A percentile compares a stretch with the other conserved stretches of the same genome.
Evolutionary conservation across 2,329 filamentous ascomycete species (phyloP).

Genomic region (Canariomyces notabilis): DNA sequence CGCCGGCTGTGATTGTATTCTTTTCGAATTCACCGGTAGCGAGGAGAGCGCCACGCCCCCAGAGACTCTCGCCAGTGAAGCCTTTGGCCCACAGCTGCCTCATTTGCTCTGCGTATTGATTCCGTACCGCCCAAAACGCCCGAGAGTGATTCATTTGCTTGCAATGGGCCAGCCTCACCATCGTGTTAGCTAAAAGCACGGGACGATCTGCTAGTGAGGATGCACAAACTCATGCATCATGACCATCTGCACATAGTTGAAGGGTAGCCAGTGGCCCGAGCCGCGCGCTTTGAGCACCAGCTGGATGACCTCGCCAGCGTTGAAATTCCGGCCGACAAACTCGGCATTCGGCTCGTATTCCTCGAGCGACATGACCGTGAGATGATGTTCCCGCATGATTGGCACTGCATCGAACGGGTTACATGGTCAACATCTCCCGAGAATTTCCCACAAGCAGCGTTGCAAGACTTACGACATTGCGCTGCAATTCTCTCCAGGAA

Average conservation of each 20-base stretch:
- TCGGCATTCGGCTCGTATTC: constrained; percentile 77
- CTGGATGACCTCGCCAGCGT: constrained; percentile 81
- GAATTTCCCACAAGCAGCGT: neutral
- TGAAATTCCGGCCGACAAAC: constrained; percentile 87
- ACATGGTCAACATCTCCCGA: neutral
- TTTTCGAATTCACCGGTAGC: constrained; percentile 55
- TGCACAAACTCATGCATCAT: constrained; percentile 74
- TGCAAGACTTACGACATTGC: constrained; percentile 56
- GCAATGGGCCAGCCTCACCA: constrained; percentile 67
- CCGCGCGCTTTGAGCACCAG: constrained; percentile 66
- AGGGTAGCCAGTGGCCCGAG: constrained; percentile 68
- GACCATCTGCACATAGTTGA: constrained; percentile 83
- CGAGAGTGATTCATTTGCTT: constrained; percentile 87
- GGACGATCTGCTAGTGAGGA: neutral
- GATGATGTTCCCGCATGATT: constrained; percentile 61
- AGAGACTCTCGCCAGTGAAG: constrained; percentile 78
- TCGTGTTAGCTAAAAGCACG: constrained; percentile 8
- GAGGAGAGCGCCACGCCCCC: constrained; percentile 66
- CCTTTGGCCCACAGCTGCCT: constrained; percentile 61
- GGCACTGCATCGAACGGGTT: constrained; percentile 47
- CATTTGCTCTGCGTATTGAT: constrained; percentile 68
- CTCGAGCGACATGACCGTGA: constrained; percentile 66
- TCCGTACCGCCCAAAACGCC: constrained; percentile 75
- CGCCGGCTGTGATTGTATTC: constrained; percentile 47
- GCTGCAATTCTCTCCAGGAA: constrained; percentile 75